These are phyloP conservation scores for Candolleomyces efflorescens DNA, from an alignment of 768 basidiomycete species.

Conservation along the genomic window DNA sequence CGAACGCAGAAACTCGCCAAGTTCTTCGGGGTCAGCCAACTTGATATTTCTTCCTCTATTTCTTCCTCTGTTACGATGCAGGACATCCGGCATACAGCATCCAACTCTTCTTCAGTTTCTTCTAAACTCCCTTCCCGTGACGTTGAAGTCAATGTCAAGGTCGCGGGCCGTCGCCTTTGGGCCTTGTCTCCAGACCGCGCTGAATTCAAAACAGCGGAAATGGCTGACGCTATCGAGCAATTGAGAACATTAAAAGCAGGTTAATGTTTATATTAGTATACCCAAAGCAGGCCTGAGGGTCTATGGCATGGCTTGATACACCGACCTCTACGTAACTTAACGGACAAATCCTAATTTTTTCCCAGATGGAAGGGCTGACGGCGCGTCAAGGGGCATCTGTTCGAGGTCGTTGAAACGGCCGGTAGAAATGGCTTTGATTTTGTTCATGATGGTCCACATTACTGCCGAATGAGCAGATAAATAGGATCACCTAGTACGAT, in stretches of 20 bases:
- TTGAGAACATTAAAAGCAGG: slow-evolving; percentile 37
- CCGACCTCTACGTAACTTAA: background rate
- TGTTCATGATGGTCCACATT: slow-evolving; percentile 14
- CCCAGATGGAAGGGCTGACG: background rate
- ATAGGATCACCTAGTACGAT: slow-evolving; percentile 93
- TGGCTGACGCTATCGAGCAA: slow-evolving; percentile 38
- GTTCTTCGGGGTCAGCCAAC: slow-evolving; percentile 53
- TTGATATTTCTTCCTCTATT: slow-evolving; percentile 37
- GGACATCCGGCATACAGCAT: background rate
- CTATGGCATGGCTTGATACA: background rate
- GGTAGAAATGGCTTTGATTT: background rate
- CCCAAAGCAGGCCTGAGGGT: background rate
- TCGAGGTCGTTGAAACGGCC: background rate
- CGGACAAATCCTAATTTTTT: background rate
- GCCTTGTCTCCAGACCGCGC: slow-evolving; percentile 20
- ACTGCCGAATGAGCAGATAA: slow-evolving; percentile 84
- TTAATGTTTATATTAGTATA: slow-evolving; percentile 10
- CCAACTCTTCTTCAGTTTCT: background rate
- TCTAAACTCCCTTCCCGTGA: background rate
- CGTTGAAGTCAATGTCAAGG: slow-evolving; percentile 34
- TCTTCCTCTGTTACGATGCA: slow-evolving; percentile 17
- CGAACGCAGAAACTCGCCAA: slow-evolving; percentile 52
- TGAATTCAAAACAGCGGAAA: slow-evolving; percentile 31
- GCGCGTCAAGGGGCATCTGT: background rate
- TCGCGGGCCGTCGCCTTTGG: slow-evolving; percentile 39